Conservation (phyloP, 805 yeast genomes). For the Metschnikowia reukaufii region DNA sequence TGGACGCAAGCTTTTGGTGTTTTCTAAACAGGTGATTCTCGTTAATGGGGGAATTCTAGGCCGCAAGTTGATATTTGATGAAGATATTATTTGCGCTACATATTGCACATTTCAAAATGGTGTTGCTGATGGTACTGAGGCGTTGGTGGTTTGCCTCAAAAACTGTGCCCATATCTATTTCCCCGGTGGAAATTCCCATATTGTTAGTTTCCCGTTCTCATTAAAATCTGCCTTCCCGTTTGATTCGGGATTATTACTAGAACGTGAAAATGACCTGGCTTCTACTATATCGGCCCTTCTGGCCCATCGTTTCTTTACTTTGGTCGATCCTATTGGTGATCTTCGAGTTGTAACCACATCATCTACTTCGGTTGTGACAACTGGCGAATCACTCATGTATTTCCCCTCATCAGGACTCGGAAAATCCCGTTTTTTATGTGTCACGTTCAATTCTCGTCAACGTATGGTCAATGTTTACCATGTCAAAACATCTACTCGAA, state of each 20-base stretch:
- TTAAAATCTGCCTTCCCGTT: constrained; percentile 62
- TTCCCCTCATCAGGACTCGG: constrained; percentile 48
- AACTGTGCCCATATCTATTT: constrained; percentile 65
- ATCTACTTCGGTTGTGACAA: constrained; percentile 62
- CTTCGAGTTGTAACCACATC: constrained; percentile 71
- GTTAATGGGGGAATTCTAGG: constrained; percentile 50
- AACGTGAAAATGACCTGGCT: constrained; percentile 37
- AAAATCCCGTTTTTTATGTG: constrained; percentile 46
- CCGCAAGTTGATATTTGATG: constrained; percentile 50
- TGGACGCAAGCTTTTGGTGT: constrained; percentile 37
- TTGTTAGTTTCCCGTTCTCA: constrained; percentile 68
- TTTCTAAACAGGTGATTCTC: constrained; percentile 46
- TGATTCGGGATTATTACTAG: constrained; percentile 66
- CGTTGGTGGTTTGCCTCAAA: constrained; percentile 59
- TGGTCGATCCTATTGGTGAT: constrained; percentile 74
- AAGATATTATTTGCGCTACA: constrained; percentile 57
- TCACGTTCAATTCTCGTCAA: constrained; percentile 53
- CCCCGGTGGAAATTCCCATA: constrained; percentile 56
- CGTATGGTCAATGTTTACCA: constrained; percentile 54
- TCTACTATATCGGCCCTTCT: constrained; percentile 8
- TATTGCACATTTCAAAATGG: constrained; percentile 50
- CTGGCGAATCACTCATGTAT: constrained; percentile 53
- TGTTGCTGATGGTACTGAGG: constrained; percentile 21
- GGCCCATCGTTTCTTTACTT: constrained; percentile 52
- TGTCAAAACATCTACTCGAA: constrained; percentile 39